Percentiles rank a stretch among this genome's conserved stretches.
These are phyloP conservation scores for Guyanaporus albipodus DNA, from an alignment of 768 basidiomycete species.

Conservation along the genomic window DNA sequence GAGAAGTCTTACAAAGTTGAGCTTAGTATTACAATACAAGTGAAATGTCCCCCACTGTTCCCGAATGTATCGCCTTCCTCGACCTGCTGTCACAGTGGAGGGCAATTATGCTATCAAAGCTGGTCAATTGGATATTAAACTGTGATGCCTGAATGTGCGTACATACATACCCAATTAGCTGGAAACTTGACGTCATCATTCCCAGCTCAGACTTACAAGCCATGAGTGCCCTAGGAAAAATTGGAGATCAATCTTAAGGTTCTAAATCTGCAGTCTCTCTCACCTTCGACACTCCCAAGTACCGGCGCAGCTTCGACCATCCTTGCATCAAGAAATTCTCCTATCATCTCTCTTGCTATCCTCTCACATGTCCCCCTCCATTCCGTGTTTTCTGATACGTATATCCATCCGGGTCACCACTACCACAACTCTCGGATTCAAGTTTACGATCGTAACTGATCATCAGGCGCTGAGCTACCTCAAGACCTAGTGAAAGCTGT, in stretches of 20 bases:
- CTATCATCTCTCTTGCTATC: not conserved
- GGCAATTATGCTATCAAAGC: too few species aligned
- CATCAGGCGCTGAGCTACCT: not conserved
- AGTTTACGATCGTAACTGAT: not conserved
- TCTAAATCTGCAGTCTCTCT: not conserved
- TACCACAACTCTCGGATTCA: slow-evolving; percentile 5
- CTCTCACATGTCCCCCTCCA: slow-evolving; percentile 1
- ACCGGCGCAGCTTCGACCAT: slow-evolving; percentile 6
- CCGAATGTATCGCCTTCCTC: too few species aligned
- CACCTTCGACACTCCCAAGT: slow-evolving; percentile 1
- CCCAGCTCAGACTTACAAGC: too few species aligned
- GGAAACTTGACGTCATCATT: too few species aligned
- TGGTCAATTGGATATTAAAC: too few species aligned
- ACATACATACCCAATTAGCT: too few species aligned
- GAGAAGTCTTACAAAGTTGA: too few species aligned
- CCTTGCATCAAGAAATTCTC: slow-evolving; percentile 1
- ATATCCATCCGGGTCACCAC: slow-evolving; percentile 11
- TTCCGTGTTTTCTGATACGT: not conserved
- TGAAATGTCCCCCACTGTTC: too few species aligned
- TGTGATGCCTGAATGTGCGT: too few species aligned
- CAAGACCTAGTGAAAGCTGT: not conserved
- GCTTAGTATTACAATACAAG: too few species aligned
- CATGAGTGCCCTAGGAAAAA: slow-evolving; percentile 6
- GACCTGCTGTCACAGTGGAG: too few species aligned
- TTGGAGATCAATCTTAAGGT: slow-evolving; percentile 5